Evolutionary conservation across 2,329 filamentous ascomycete species (phyloP).

Genomic region (Aphanocladium album): DNA sequence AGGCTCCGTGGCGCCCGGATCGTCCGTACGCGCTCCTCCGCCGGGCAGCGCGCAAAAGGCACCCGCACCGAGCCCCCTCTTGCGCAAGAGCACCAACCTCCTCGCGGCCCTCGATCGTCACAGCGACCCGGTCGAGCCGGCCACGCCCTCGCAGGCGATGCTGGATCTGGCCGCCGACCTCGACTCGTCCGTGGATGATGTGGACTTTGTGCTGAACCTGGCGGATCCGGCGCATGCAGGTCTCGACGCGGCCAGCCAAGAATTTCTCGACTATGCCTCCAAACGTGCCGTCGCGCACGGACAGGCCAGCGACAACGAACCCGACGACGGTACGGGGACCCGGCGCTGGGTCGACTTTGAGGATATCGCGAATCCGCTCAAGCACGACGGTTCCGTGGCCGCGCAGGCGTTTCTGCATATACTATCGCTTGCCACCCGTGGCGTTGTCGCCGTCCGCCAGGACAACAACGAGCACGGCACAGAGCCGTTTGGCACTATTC

Average conservation of each 20-base stretch:
- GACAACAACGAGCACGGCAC: constrained; percentile 29
- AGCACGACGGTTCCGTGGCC: constrained; percentile 55
- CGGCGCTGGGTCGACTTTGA: constrained; percentile 60
- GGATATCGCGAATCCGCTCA: constrained; percentile 56
- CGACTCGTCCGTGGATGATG: constrained; percentile 24
- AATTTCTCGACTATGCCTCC: constrained; percentile 43
- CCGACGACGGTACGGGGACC: constrained; percentile 16
- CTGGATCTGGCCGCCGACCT: constrained; percentile 30
- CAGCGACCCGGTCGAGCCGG: constrained; percentile 35
- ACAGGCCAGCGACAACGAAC: no score
- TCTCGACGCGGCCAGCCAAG: constrained; percentile 41
- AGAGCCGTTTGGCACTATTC: constrained; percentile 43
- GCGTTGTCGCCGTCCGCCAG: constrained; percentile 59
- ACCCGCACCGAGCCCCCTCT: constrained; percentile 32
- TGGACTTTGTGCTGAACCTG: constrained; percentile 18
- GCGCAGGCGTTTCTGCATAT: constrained; percentile 74
- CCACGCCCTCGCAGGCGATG: constrained; percentile 21
- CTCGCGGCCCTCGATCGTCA: constrained; percentile 40
- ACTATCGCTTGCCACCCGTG: constrained; percentile 64
- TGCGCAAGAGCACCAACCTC: constrained; percentile 31
- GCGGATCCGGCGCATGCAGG: constrained; percentile 20
- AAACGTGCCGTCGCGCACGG: constrained; percentile 29
- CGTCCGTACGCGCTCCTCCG: constrained; percentile 32
- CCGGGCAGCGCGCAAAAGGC: constrained; percentile 33
- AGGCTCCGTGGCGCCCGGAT: constrained; percentile 42